Evolutionary conservation across 257 asterid genomes (phyloP).

Genomic region (Solanum pinnatisectum): DNA sequence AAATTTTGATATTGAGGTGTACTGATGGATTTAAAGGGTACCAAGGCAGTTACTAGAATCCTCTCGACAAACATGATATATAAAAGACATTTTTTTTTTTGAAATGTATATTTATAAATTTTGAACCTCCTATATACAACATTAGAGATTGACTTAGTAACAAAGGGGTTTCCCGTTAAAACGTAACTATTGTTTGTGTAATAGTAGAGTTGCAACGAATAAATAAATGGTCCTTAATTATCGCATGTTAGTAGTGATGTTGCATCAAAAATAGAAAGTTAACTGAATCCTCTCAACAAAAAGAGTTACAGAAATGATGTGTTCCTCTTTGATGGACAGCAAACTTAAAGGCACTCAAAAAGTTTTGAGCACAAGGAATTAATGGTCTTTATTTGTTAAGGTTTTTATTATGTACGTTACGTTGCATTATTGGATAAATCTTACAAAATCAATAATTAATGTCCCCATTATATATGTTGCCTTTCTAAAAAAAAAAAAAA

Average conservation of each 20-base stretch:
- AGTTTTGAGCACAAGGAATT: background rate
- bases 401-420: background rate
- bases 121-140: too few species aligned
- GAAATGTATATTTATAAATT: too few species aligned
- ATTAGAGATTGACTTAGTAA: too few species aligned
- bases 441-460: background rate
- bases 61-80: too few species aligned
- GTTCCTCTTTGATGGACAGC: background rate
- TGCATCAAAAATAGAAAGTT: background rate
- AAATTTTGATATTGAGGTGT: background rate
- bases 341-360: background rate
- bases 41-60: too few species aligned
- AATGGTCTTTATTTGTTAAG: background rate
- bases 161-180: accelerated
- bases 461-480: background rate
- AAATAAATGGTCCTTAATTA: background rate
- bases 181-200: background rate
- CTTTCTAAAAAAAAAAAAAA: too few species aligned
- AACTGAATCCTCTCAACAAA: background rate
- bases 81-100: too few species aligned
- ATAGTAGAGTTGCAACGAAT: background rate
- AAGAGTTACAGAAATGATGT: background rate
- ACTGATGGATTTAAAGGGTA: too few species aligned
- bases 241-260: background rate
- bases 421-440: background rate